These are phyloP conservation scores for Leccinum incarnatum DNA, from an alignment of 768 basidiomycete genomes.

Conservation along the genomic window DNA sequence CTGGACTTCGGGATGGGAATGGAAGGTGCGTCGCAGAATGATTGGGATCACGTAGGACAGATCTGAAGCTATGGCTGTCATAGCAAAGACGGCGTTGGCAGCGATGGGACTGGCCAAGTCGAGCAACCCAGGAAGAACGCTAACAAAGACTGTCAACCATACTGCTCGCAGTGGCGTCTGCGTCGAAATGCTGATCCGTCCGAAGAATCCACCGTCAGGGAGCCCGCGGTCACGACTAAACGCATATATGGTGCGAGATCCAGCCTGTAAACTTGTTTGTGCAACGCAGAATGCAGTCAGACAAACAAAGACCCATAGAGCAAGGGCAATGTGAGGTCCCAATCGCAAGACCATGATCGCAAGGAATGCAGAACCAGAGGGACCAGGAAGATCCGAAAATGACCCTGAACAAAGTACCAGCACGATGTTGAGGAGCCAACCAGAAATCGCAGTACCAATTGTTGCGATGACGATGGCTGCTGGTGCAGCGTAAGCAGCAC, in stretches of 20 bases:
- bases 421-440: conserved; percentile 66
- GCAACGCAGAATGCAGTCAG: conserved; percentile 62
- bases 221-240: conserved; percentile 54
- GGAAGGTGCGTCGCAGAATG: conserved; percentile 47
- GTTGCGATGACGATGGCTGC: conserved; percentile 44
- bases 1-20: conserved; percentile 53
- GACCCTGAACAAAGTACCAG: conserved; percentile 58
- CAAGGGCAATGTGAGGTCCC: conserved; percentile 48
- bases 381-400: conserved; percentile 47
- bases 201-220: conserved; percentile 59
- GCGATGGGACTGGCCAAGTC: conserved; percentile 52
- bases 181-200: conserved; percentile 43
- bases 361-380: conserved; percentile 54
- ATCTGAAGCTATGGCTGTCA: conserved; percentile 51
- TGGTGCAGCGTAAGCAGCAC: conserved; percentile 48
- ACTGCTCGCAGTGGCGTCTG: conserved; percentile 57
- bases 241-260: conserved; percentile 57
- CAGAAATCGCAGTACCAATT: conserved; percentile 47
- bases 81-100: conserved; percentile 56
- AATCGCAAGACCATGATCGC: conserved; percentile 54
- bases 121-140: conserved; percentile 45
- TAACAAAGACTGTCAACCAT: conserved; percentile 46
- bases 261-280: conserved; percentile 50
- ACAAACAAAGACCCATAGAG: conserved; percentile 58
- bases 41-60: conserved; percentile 59